A percentile compares a stretch with the other conserved stretches of the same genome.
phyloP scores from a whole-genome alignment of 805 yeast genomes.

The Starmerella apis region DNA sequence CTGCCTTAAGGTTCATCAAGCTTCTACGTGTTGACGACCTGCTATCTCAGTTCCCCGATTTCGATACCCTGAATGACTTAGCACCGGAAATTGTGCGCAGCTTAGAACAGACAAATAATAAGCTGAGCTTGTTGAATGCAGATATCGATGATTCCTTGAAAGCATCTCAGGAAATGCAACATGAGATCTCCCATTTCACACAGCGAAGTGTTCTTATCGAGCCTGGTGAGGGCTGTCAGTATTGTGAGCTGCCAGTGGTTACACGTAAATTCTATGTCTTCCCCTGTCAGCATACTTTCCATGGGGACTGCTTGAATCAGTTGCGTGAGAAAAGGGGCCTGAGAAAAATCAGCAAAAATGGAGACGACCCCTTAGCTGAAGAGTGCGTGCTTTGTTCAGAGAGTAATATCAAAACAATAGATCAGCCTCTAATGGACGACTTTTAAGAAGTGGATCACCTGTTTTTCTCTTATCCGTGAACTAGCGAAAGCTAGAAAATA shows the following conservation, averaged over 20 bases:
- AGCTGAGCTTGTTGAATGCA: conserved; percentile 51
- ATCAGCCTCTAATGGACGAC: conserved; percentile 40
- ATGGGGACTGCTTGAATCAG: conserved; percentile 73
- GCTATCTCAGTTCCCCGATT: conserved; percentile 74
- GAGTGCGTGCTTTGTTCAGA: conserved; percentile 75
- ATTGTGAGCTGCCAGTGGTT: conserved; percentile 60
- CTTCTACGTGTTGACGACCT: conserved; percentile 59
- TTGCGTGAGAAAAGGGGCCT: conserved; percentile 35
- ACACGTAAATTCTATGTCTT: conserved; percentile 66
- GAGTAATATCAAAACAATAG: conserved; percentile 56
- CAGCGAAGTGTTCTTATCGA: conserved; percentile 56
- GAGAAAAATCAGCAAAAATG: conserved; percentile 36
- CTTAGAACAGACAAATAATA: conserved; percentile 59
- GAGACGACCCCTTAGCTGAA: conserved; percentile 33
- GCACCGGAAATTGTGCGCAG: conserved; percentile 74
- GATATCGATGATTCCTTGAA: conserved; percentile 68
- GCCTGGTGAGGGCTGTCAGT: conserved; percentile 72
- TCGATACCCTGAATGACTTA: conserved; percentile 67
- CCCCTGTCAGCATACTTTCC: conserved; percentile 86
- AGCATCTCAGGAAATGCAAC: conserved; percentile 48
- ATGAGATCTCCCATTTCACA: conserved; percentile 43
- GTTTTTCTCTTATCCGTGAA: too few species aligned
- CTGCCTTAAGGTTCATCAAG: conserved; percentile 24
- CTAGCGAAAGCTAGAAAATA: too few species aligned
- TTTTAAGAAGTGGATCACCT: conserved; percentile 8